phyloP scores from a whole-genome alignment of 768 basidiomycete genomes.

The Suillus variegatus region DNA sequence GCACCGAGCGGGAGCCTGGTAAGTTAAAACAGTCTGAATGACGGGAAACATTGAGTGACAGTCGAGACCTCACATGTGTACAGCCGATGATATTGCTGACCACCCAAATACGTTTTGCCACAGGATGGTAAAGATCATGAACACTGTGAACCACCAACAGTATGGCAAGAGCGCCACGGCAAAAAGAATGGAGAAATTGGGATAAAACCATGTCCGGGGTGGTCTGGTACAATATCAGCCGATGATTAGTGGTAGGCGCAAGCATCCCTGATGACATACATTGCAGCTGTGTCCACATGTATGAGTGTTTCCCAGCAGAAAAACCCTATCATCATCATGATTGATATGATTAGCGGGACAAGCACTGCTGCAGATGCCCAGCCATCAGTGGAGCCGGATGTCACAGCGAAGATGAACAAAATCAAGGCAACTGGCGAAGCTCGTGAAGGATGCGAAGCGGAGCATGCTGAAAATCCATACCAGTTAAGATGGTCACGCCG shows the following conservation, averaged over 20 bases:
- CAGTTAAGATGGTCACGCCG: conserved; percentile 41
- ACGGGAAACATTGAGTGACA: conserved; percentile 9
- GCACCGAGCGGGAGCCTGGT: conserved; percentile 44
- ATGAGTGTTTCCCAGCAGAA: conserved; percentile 51
- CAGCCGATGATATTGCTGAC: conserved; percentile 39
- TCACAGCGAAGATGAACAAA: conserved; percentile 43
- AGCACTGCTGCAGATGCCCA: conserved; percentile 50
- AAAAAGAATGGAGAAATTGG: conserved; percentile 43
- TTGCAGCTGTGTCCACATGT: conserved; percentile 41
- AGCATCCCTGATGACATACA: conserved; percentile 32
- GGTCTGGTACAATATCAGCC: conserved; percentile 28
- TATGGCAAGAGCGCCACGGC: conserved; percentile 38
- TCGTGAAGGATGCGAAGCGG: background rate
- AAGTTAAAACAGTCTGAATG: background rate
- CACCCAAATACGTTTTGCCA: conserved; percentile 47
- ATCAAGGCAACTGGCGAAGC: conserved; percentile 27
- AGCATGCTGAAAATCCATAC: conserved; percentile 19
- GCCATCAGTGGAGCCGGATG: conserved; percentile 47
- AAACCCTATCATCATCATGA: conserved; percentile 42
- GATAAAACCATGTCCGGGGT: conserved; percentile 43
- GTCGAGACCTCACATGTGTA: conserved; percentile 36
- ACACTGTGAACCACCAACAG: conserved; percentile 43
- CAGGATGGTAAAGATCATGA: conserved; percentile 35
- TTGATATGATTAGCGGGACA: conserved; percentile 46
- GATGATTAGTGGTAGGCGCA: background rate